Percentiles rank a stretch among this genome's conserved stretches.
Evolutionary conservation across 805 yeast species (phyloP).

Genomic region (Torulaspora franciscae): DNA sequence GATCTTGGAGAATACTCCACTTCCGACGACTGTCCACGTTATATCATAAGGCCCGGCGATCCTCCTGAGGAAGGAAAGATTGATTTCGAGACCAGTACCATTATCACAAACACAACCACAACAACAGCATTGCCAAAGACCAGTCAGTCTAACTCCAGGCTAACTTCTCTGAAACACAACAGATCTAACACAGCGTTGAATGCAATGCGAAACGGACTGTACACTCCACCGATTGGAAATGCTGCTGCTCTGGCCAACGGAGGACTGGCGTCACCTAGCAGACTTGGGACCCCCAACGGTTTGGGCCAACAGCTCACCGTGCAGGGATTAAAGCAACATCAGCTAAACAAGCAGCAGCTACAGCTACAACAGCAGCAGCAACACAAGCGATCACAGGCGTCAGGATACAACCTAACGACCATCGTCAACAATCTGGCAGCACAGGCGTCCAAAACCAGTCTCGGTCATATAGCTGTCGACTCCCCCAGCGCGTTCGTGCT

Average conservation of each 20-base stretch:
- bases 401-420: constrained; percentile 25
- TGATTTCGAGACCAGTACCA: constrained; percentile 32
- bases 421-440: constrained; percentile 27
- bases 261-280: constrained; percentile 6
- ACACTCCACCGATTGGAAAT: constrained; percentile 17
- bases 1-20: constrained; percentile 73
- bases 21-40: constrained; percentile 43
- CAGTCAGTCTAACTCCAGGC: constrained; percentile 18
- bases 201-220: constrained; percentile 21
- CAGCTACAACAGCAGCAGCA: constrained; percentile 21
- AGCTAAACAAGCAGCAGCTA: constrained; percentile 25
- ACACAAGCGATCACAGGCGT: constrained; percentile 16
- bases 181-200: constrained; percentile 15
- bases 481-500: constrained; percentile 29
- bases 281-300: constrained; percentile 13
- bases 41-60: constrained; percentile 42
- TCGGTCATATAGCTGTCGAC: constrained; percentile 27
- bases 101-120: constrained; percentile 21
- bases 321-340: constrained; percentile 26
- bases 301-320: constrained; percentile 18
- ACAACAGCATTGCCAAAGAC: constrained; percentile 24
- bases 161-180: constrained; percentile 18
- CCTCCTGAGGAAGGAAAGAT: constrained; percentile 36
- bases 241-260: constrained; percentile 12
- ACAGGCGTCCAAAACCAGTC: constrained; percentile 24